phyloP scores from a whole-genome alignment of 768 basidiomycete genomes.

The Agaricus sinodeliciosus region DNA sequence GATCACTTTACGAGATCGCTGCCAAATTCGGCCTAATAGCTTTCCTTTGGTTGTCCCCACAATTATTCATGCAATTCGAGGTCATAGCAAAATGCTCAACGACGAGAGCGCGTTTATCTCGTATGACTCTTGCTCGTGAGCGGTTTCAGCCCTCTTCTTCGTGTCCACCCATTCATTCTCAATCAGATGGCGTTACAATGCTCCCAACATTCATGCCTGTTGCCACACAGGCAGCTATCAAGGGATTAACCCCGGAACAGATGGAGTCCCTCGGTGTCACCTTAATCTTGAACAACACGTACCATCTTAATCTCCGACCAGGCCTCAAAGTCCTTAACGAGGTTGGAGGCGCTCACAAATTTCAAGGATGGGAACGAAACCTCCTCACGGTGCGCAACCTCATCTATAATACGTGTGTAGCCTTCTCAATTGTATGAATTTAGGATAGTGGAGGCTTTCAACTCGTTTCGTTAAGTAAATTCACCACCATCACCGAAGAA shows the following conservation, averaged over 20 bases:
- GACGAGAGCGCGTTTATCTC: constrained; percentile 77
- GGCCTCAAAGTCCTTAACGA: constrained; percentile 66
- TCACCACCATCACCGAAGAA: constrained; percentile 82
- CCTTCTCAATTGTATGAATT: not conserved
- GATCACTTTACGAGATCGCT: not conserved
- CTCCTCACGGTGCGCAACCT: constrained; percentile 61
- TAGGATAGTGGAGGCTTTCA: constrained; percentile 92
- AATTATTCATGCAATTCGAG: constrained; percentile 67
- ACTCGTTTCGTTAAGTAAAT: constrained; percentile 77
- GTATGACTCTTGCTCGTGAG: constrained; percentile 78
- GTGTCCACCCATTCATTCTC: not conserved
- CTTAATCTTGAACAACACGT: constrained; percentile 85
- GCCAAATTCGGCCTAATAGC: constrained; percentile 9
- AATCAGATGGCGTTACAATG: constrained; percentile 70
- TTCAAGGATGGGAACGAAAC: constrained; percentile 86
- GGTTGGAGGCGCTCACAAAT: constrained; percentile 82
- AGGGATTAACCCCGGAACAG: constrained; percentile 83
- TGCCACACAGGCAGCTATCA: constrained; percentile 88
- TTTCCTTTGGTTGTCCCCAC: constrained; percentile 15
- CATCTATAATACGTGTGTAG: not conserved
- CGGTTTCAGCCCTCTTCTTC: constrained; percentile 10
- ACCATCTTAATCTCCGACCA: constrained; percentile 84
- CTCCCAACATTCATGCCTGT: constrained; percentile 93
- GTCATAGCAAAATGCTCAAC: constrained; percentile 76
- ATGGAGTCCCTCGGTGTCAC: constrained; percentile 77